Evolutionary conservation across 148 eudicot genomes (phyloP), one percentile per base, ranked within the genome.

Genomic region (Pouteria glomerata): DNA sequence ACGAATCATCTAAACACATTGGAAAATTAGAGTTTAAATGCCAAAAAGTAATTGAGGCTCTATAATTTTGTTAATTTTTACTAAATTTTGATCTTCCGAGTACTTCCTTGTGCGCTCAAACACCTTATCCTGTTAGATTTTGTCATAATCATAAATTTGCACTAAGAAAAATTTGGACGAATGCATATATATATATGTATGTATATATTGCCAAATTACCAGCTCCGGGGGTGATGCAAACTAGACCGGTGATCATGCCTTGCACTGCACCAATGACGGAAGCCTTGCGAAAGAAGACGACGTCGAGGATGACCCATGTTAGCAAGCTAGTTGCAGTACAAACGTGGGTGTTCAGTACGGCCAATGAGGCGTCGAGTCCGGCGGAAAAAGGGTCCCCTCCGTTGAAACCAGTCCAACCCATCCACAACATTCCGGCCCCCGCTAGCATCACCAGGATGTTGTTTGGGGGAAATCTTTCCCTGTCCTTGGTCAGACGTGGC

Each of bases 191-290:
- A n/a, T n/a, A n/a, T n/a, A n/a, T n/a, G n/a, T n/a, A n/a, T n/a
- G n/a, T n/a, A n/a, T n/a, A n/a, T n/a, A n/a, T n/a, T n/a, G n/a
- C n/a, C 13, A 37, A 45, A 56, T 11, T 79, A 74, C 82, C 82
- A 21, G 82, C 82, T 21, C 78, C 82, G 2, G 82, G 78, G 8
- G 82, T 79, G 70, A 79, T 79, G 71, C 78, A 74, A 29, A 79
- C 82, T 34, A 79, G 57, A 31, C 82, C 82, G 24, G 82, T 79
- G 82, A 79, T 74, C 82, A 74, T 79, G 70, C 82, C 82, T 57
- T 79, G 82, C 35, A 79, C 82, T 4, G 78, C 82, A 14, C 82
- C 82, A n/a, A 79, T 79, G 0, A 79, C 71, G 1, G 78, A 79
- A 26, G 82, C 47, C 48, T 79, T 79, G 12, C 75, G 71, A n/a